These are phyloP conservation scores for Salix koriyanagi DNA, from an alignment of 345 rosid genomes.

Conservation along the genomic window DNA sequence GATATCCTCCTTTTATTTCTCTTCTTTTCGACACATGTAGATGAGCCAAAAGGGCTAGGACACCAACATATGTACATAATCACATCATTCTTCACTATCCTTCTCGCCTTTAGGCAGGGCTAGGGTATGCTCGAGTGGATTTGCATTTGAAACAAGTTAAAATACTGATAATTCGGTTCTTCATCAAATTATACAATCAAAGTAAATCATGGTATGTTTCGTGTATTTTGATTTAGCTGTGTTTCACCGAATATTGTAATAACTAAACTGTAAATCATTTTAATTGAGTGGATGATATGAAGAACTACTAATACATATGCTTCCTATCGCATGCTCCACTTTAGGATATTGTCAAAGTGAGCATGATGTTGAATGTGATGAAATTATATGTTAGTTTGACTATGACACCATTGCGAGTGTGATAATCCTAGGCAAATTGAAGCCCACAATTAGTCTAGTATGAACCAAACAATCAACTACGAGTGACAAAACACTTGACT, in stretches of 20 bases:
- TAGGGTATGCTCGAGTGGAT: neutral
- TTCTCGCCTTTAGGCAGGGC: neutral
- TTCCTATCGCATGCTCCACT: neutral
- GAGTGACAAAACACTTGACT: neutral
- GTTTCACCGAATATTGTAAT: no score
- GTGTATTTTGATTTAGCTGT: no score
- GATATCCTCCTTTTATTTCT: neutral
- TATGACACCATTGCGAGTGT: neutral
- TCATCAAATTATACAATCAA: no score
- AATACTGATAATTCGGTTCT: no score
- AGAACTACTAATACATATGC: neutral
- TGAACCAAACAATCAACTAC: neutral
- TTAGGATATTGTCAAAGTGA: neutral
- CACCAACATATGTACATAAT: neutral
- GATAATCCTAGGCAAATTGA: neutral
- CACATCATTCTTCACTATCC: neutral
- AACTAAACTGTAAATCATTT: neutral
- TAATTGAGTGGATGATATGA: neutral
- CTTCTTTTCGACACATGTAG: neutral
- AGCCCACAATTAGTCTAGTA: neutral
- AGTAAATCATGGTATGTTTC: no score
- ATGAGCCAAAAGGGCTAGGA: neutral
- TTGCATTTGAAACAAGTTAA: neutral
- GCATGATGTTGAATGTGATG: neutral
- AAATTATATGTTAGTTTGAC: neutral